phyloP scores from a whole-genome alignment of 805 yeast species.

The Spathaspora passalidarum region DNA sequence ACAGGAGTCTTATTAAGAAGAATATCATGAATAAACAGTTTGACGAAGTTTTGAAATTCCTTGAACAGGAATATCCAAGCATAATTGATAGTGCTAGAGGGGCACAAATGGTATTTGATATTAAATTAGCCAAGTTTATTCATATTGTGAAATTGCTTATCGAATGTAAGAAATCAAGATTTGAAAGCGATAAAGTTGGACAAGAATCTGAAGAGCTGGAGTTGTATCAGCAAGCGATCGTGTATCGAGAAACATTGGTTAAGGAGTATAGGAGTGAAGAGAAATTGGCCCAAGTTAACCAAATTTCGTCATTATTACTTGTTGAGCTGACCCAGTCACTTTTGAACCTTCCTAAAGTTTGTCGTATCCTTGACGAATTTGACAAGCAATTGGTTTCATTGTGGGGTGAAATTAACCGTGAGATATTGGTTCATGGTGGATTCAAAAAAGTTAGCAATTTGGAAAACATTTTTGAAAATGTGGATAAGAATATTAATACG shows the following conservation, averaged over 20 bases:
- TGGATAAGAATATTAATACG: conserved; percentile 26
- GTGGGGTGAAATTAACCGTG: conserved; percentile 21
- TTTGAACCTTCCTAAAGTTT: conserved; percentile 20
- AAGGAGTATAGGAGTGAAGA: conserved; percentile 2
- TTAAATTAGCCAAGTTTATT: conserved; percentile 23
- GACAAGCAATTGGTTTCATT: conserved; percentile 16
- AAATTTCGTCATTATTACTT: conserved; percentile 21
- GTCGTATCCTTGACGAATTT: conserved; percentile 19
- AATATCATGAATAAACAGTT: conserved; percentile 21
- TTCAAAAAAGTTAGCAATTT: conserved; percentile 26
- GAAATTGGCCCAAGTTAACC: conserved; percentile 12
- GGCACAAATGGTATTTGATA: conserved; percentile 19
- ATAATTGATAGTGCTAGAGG: conserved; percentile 13
- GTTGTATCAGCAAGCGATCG: conserved; percentile 17
- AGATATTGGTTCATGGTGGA: conserved; percentile 21
- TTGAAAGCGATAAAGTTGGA: conserved; percentile 5
- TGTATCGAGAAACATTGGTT: conserved; percentile 15
- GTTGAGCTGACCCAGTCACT: conserved; percentile 18
- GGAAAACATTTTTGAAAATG: conserved; percentile 28
- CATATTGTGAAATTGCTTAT: conserved; percentile 20
- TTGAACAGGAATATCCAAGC: conserved; percentile 17
- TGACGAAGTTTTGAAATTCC: conserved; percentile 19
- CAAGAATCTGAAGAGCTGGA: conserved; percentile 1
- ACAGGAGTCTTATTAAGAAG: conserved; percentile 22
- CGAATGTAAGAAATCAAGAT: conserved; percentile 10